Percentiles rank a stretch among this genome's conserved stretches.
These are phyloP conservation scores for Ceratocystis cacaofunesta DNA, from an alignment of 2,329 filamentous ascomycete genomes.

Conservation along the genomic window DNA sequence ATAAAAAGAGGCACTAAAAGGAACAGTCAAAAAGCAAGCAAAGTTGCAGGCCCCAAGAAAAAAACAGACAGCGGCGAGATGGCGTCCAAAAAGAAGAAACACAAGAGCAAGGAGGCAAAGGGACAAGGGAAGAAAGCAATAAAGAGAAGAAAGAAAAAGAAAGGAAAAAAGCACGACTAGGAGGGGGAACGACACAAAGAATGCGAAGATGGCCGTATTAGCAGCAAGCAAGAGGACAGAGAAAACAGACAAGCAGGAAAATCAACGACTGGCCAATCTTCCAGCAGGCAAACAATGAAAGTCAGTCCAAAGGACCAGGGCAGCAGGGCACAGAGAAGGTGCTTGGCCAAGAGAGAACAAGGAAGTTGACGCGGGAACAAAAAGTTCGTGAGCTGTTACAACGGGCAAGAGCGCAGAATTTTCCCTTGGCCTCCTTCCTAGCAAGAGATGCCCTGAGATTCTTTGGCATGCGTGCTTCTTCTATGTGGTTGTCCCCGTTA, in stretches of 20 bases:
- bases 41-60: not conserved
- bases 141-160: not conserved
- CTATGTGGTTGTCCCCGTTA: not conserved
- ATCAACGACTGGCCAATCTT: no score
- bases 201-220: not conserved
- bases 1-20: not conserved
- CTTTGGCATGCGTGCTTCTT: not conserved
- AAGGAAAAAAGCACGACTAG: not conserved
- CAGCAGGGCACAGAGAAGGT: not conserved
- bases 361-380: slow-evolving; percentile 7
- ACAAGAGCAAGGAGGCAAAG: not conserved
- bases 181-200: not conserved
- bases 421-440: not conserved
- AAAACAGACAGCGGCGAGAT: not conserved
- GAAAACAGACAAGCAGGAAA: not conserved
- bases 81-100: not conserved
- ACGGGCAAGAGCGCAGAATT: not conserved
- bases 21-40: not conserved
- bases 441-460: not conserved
- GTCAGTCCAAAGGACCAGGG: not conserved
- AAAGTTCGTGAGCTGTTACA: slow-evolving; percentile 1
- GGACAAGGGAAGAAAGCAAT: not conserved
- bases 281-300: not conserved
- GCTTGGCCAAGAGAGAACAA: no score
- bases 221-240: not conserved